Conservation (phyloP, 805 yeast species). For the Spathaspora boniae region DNA sequence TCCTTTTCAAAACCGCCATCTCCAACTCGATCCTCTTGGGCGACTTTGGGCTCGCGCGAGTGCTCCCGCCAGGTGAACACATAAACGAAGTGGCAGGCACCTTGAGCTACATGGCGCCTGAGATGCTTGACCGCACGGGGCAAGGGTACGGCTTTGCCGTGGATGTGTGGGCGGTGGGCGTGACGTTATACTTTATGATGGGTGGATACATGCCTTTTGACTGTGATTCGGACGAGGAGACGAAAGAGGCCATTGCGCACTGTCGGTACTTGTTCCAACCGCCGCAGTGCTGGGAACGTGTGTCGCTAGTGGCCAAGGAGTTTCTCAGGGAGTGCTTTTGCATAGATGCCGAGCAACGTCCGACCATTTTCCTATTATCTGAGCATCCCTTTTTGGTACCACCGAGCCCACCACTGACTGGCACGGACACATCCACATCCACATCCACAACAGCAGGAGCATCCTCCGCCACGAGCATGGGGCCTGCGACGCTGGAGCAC, state of each 20-base stretch:
- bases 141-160: constrained; percentile 61
- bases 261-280: constrained; percentile 64
- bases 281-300: constrained; percentile 51
- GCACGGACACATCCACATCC: too few relatives aligned
- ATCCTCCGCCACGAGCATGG: too few relatives aligned
- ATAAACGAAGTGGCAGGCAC: constrained; percentile 60
- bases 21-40: constrained; percentile 44
- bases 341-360: constrained; percentile 43
- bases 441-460: too few relatives aligned
- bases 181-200: constrained; percentile 63
- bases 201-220: constrained; percentile 79
- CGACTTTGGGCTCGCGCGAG: constrained; percentile 64
- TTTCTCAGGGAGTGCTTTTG: constrained; percentile 55
- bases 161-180: constrained; percentile 79
- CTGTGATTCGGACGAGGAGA: constrained; percentile 66
- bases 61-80: constrained; percentile 30
- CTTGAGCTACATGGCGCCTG: constrained; percentile 75
- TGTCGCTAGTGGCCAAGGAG: constrained; percentile 51
- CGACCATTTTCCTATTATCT: constrained; percentile 42
- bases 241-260: constrained; percentile 55
- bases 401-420: background rate
- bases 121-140: constrained; percentile 44
- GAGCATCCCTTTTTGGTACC: constrained; percentile 38
- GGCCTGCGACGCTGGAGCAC: too few relatives aligned
- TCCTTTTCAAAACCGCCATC: constrained; percentile 43